Evolutionary conservation across 306 rosid genomes (phyloP), one percentile per base, ranked within the genome.

Genomic region (Fagus crenata): DNA sequence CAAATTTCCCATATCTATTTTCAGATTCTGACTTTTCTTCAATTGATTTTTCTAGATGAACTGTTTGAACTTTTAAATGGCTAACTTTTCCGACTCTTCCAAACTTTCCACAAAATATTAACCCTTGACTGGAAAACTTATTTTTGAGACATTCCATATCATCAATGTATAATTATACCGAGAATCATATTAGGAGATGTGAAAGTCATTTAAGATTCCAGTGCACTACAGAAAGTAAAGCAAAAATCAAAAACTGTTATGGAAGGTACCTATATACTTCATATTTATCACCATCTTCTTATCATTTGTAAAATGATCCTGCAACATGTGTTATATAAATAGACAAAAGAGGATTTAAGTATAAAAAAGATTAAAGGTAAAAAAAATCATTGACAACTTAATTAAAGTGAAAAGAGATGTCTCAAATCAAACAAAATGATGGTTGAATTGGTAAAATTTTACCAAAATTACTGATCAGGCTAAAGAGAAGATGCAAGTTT

Each of bases 201-300:
- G 13, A 35, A 49, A 58, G 49, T 18, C 31, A 36, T 5, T n/a
- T 28, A 31, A 37, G 35, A 39, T 36, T 42, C 64, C 53, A 40
- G 46, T 35, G 9, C 72, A 73, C 22, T 39, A 65, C 51, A 43
- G 49, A 53, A 69, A 63, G 55, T 53, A 72, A 69, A 58, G 37
- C 0, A 69, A 67, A 46, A 33, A 58, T 8, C 12, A 18, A n/a
- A 14, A 59, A 4, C 59, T 63, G 67, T 35, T 56, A 53, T 54
- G 15, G 63, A 78, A 74, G 13, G 11, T 92, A 95, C 98, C 98
- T 87, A 95, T 95, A 80, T 90, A 92, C 81, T 95, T 95, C 95
- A 89, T 89, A 86, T 92, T 92, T 78, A 92, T 77, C 0, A 84
- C 51, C 93, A 86, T 87, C 93, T 90, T 91, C 65, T 15, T 83